These are phyloP conservation scores for Mycosphaerella sp. DNA, from an alignment of 2,329 filamentous ascomycete genomes.

Conservation along the genomic window DNA sequence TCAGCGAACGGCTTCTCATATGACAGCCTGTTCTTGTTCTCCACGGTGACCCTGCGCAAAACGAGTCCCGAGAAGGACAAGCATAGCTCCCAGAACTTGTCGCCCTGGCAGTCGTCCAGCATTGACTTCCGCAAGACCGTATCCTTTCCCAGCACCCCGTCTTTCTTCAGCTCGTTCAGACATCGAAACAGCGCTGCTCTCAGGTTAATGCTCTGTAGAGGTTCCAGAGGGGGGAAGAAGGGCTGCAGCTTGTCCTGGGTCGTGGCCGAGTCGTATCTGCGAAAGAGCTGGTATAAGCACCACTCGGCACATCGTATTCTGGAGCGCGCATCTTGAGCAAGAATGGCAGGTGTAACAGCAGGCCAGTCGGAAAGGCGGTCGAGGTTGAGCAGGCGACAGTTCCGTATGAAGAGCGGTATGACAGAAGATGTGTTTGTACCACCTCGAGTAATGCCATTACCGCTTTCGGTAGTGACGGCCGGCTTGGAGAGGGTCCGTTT, in stretches of 20 bases:
- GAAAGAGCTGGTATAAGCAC: slow-evolving; percentile 81
- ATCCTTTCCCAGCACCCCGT: slow-evolving; percentile 72
- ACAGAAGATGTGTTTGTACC: slow-evolving; percentile 24
- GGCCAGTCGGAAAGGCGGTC: slow-evolving; percentile 76
- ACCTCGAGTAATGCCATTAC: background rate
- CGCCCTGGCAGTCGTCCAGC: slow-evolving; percentile 92
- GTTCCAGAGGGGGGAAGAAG: slow-evolving; percentile 85
- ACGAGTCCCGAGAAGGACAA: slow-evolving; percentile 78
- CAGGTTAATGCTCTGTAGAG: slow-evolving; percentile 83
- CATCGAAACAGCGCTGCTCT: slow-evolving; percentile 74
- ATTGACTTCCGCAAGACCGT: slow-evolving; percentile 83
- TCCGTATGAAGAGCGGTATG: slow-evolving; percentile 67
- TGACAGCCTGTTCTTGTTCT: slow-evolving; percentile 41
- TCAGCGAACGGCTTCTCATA: slow-evolving; percentile 40
- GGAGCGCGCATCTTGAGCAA: slow-evolving; percentile 65
- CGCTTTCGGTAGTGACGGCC: background rate
- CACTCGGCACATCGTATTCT: slow-evolving; percentile 81
- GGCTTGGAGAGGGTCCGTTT: slow-evolving; percentile 19
- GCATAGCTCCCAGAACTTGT: slow-evolving; percentile 80
- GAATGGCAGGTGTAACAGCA: slow-evolving; percentile 60
- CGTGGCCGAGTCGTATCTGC: slow-evolving; percentile 72
- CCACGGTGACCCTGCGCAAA: slow-evolving; percentile 55
- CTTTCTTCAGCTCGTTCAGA: slow-evolving; percentile 82
- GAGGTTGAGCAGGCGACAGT: slow-evolving; percentile 74
- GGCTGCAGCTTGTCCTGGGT: slow-evolving; percentile 75